Percentiles rank a stretch among this genome's conserved stretches.
Evolutionary conservation across 2,329 filamentous ascomycete genomes (phyloP).

Genomic region (Trichoderma sp.): DNA sequence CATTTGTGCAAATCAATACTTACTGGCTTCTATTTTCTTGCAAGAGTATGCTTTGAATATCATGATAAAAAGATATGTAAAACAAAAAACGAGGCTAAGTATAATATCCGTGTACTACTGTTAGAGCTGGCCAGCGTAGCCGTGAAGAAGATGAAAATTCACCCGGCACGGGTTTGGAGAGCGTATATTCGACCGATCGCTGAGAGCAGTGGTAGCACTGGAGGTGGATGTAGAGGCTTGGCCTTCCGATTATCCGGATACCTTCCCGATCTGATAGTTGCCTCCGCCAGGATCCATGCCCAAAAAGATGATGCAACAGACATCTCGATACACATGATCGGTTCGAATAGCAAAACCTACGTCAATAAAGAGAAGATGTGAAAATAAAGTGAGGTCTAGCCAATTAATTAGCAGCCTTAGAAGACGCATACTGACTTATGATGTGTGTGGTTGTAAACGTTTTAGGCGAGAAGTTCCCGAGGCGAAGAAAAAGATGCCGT

Average conservation of each 20-base stretch:
- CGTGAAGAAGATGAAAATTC: background rate
- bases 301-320: background rate
- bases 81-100: no score
- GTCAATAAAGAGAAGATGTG: background rate
- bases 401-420: background rate
- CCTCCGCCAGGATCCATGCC: slow-evolving; percentile 1
- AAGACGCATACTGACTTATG: background rate
- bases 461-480: background rate
- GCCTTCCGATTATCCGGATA: slow-evolving; percentile 21
- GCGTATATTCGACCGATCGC: background rate
- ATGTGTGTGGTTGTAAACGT: background rate
- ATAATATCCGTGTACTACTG: no score
- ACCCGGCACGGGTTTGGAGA: background rate
- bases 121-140: background rate
- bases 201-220: background rate
- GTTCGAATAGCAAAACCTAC: no score
- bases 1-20: background rate
- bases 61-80: no score
- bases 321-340: background rate
- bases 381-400: no score
- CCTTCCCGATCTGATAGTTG: slow-evolving; percentile 15
- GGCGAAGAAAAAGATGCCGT: background rate
- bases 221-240: background rate
- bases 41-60: no score
- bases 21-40: background rate